These are phyloP conservation scores for Leptodermis oblonga DNA, from an alignment of 257 asterid species.

Conservation along the genomic window DNA sequence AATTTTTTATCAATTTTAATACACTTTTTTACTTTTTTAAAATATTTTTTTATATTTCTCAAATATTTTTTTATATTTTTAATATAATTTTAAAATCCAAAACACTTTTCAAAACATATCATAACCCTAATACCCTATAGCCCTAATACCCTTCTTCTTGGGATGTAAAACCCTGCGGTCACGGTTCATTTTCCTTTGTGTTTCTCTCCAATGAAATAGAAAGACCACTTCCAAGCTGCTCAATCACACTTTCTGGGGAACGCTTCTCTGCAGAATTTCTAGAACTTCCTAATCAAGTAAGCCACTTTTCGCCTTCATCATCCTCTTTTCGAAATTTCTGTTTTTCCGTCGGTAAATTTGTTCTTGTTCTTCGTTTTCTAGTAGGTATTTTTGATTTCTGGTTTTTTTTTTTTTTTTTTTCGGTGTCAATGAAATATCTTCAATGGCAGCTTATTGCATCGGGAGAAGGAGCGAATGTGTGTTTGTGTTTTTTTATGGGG, in stretches of 20 bases:
- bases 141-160: not conserved
- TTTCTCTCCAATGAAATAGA: not conserved
- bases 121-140: no score
- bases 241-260: not conserved
- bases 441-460: slow-evolving; percentile 98
- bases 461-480: slow-evolving; percentile 95
- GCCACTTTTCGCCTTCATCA: not conserved
- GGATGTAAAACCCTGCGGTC: not conserved
- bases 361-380: no score
- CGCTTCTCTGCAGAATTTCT: not conserved
- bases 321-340: no score
- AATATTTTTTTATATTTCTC: no score
- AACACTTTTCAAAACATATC: no score
- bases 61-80: no score
- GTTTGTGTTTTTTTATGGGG: slow-evolving; percentile 99
- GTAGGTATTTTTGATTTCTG: not conserved
- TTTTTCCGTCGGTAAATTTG: no score
- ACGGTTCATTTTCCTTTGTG: no score
- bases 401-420: no score
- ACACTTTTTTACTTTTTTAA: no score
- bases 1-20: no score
- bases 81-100: no score
- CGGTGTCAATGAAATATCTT: slow-evolving; percentile 88
- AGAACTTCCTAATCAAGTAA: not conserved
- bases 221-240: not conserved